A percentile compares a stretch with the other conserved stretches of the same genome.
phyloP scores from a whole-genome alignment of 768 basidiomycete species.

The Ephemerocybe angulata region DNA sequence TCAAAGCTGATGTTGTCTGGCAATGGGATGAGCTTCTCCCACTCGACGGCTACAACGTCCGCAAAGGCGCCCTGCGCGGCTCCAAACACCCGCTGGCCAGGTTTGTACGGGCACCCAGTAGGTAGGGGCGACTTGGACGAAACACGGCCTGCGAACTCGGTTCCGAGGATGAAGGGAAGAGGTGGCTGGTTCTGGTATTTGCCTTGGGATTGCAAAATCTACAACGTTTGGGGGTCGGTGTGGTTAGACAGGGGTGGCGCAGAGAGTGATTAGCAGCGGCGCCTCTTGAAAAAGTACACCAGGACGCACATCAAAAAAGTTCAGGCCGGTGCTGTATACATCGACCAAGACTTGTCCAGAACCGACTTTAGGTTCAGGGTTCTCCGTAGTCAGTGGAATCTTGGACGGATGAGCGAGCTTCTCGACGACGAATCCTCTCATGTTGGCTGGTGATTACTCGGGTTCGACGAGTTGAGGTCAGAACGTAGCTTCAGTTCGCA shows the following conservation, averaged over 20 bases:
- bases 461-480: too few species aligned
- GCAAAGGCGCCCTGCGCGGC: slow-evolving; percentile 75
- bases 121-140: slow-evolving; percentile 72
- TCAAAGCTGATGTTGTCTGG: slow-evolving; percentile 78
- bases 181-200: slow-evolving; percentile 85
- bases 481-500: too few species aligned
- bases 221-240: background rate
- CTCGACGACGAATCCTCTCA: slow-evolving; percentile 77
- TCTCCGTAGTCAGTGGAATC: slow-evolving; percentile 49
- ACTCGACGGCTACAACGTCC: slow-evolving; percentile 63
- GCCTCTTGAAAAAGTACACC: background rate
- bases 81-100: slow-evolving; percentile 88
- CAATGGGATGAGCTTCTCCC: slow-evolving; percentile 53
- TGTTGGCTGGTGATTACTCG: slow-evolving; percentile 34
- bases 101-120: slow-evolving; percentile 68
- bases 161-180: slow-evolving; percentile 80
- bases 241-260: slow-evolving; percentile 13
- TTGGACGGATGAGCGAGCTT: slow-evolving; percentile 68
- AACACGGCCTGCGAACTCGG: slow-evolving; percentile 83
- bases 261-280: background rate
- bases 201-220: slow-evolving; percentile 86
- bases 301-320: slow-evolving; percentile 67
- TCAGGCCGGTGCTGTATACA: slow-evolving; percentile 69
- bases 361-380: slow-evolving; percentile 52
- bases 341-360: slow-evolving; percentile 66